Evolutionary conservation across 805 yeast species (phyloP).

Genomic region (Barnettozyma californica): DNA sequence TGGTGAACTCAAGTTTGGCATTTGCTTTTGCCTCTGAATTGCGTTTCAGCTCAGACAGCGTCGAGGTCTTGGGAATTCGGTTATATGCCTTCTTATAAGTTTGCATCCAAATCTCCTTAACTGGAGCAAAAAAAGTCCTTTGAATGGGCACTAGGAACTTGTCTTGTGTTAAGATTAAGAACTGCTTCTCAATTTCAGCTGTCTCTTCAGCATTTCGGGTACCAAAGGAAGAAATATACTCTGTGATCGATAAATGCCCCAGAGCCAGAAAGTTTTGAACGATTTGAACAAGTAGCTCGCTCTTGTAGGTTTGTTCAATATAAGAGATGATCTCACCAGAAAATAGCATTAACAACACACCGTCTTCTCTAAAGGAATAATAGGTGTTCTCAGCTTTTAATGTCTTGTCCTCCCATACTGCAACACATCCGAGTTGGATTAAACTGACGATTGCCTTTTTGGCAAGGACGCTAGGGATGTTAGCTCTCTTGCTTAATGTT

Average conservation of each 20-base stretch:
- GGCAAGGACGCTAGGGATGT: slow-evolving; percentile 44
- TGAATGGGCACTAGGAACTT: slow-evolving; percentile 48
- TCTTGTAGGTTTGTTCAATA: slow-evolving; percentile 38
- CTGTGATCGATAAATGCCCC: slow-evolving; percentile 60
- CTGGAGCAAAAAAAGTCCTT: slow-evolving; percentile 30
- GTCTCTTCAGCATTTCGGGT: slow-evolving; percentile 24
- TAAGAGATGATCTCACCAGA: slow-evolving; percentile 68
- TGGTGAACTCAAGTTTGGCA: slow-evolving; percentile 34
- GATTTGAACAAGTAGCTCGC: slow-evolving; percentile 47
- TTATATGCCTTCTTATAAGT: slow-evolving; percentile 37
- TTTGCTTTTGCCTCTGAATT: slow-evolving; percentile 54
- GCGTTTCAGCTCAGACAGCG: slow-evolving; percentile 50
- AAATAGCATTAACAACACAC: slow-evolving; percentile 59
- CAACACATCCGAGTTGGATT: slow-evolving; percentile 73
- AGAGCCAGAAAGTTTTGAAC: slow-evolving; percentile 63
- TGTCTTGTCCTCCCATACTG: slow-evolving; percentile 48
- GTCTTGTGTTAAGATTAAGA: slow-evolving; percentile 42
- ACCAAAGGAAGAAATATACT: slow-evolving; percentile 35
- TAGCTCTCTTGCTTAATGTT: slow-evolving; percentile 45
- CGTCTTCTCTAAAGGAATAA: slow-evolving; percentile 61
- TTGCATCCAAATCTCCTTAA: slow-evolving; percentile 34
- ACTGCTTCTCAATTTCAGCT: slow-evolving; percentile 30
- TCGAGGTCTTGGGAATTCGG: slow-evolving; percentile 32
- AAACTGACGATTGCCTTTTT: slow-evolving; percentile 68
- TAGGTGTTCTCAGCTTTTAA: slow-evolving; percentile 30